phyloP scores from a whole-genome alignment of 2,329 filamentous ascomycete species.

The Alternaria arbusti region DNA sequence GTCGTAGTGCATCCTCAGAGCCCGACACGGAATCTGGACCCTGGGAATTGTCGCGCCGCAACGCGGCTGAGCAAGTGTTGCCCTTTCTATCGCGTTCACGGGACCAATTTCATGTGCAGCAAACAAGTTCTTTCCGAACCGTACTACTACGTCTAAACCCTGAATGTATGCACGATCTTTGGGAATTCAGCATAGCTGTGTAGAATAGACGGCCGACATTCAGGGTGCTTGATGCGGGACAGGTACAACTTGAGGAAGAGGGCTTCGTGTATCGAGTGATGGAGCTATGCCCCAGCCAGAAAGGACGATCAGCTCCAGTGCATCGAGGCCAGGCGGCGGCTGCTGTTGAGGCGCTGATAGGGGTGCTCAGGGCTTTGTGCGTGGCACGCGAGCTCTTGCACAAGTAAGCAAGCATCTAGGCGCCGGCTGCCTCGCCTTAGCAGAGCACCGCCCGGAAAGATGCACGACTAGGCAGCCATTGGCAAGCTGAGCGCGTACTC shows the following conservation, averaged over 20 bases:
- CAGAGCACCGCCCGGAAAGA: constrained; percentile 11
- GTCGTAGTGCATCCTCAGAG: neutral
- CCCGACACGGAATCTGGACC: constrained; percentile 6
- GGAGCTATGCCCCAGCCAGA: neutral
- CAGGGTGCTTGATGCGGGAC: neutral
- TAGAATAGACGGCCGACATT: neutral
- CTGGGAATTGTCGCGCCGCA: neutral
- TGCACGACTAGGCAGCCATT: neutral
- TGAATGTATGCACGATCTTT: neutral
- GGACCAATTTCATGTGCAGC: neutral
- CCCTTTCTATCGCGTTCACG: neutral
- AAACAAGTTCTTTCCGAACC: neutral
- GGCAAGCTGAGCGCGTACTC: constrained; percentile 6
- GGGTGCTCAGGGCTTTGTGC: constrained; percentile 8
- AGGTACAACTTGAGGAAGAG: neutral
- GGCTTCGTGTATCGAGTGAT: neutral
- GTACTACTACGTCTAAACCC: neutral
- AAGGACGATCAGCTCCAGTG: neutral
- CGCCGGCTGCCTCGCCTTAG: constrained; percentile 16
- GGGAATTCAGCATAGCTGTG: neutral
- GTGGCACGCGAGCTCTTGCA: constrained; percentile 31
- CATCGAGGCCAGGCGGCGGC: neutral
- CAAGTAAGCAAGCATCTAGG: neutral
- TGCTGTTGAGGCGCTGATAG: constrained; percentile 1
- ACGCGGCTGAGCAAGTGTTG: neutral